phyloP scores from a whole-genome alignment of 139 green algal genomes.

The Marvania coccoides region DNA sequence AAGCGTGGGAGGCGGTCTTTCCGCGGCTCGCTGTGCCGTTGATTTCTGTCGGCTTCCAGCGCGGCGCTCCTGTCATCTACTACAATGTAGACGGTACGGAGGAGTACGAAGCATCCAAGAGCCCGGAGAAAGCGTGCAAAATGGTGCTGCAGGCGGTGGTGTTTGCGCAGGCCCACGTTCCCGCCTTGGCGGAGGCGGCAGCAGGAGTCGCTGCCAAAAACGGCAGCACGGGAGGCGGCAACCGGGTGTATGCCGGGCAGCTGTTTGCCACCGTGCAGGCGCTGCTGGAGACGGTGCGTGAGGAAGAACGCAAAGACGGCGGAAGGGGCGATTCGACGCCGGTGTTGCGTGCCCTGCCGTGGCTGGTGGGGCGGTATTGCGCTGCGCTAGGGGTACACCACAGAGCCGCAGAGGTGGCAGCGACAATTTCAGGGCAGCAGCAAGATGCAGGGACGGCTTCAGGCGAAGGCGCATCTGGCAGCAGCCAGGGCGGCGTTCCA shows the following conservation, averaged over 20 bases:
- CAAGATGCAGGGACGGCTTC: neutral
- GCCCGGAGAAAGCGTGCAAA: neutral
- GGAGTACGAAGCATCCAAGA: neutral
- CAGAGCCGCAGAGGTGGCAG: neutral
- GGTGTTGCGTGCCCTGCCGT: conserved; percentile 5
- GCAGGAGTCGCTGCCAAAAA: neutral
- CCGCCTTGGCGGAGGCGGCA: neutral
- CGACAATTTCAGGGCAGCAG: neutral
- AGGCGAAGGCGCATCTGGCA: neutral
- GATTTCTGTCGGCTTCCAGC: conserved; percentile 1
- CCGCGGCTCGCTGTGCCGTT: conserved; percentile 12
- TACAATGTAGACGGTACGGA: neutral
- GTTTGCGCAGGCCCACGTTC: conserved; percentile 9
- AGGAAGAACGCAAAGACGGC: neutral
- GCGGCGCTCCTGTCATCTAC: too few species aligned
- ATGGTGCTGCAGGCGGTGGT: neutral
- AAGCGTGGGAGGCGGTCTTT: conserved; percentile 18
- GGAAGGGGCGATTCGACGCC: neutral
- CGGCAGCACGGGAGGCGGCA: neutral
- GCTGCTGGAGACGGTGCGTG: neutral
- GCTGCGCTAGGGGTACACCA: neutral
- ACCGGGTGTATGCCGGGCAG: neutral
- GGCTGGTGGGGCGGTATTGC: conserved; percentile 12
- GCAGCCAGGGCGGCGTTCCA: neutral
- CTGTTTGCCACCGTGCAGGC: conserved; percentile 5